Evolutionary conservation across 805 yeast species (phyloP), one percentile per base, ranked within the genome.

Genomic region (Priceomyces melissophilus): DNA sequence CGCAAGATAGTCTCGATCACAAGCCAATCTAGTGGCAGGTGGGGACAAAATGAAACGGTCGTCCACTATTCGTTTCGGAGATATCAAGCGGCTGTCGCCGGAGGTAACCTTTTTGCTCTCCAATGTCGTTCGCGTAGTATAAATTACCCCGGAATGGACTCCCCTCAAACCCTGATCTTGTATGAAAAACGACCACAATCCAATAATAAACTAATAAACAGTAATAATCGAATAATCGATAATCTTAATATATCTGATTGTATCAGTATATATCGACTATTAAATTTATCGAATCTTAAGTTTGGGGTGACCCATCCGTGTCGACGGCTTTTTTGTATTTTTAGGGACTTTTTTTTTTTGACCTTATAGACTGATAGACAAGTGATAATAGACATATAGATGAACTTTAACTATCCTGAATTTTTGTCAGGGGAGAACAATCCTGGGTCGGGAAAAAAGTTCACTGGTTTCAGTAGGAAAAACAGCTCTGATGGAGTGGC

Each of bases 351-450:
- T 29, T 29, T 29, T 29, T 29, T 12, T 29, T 29, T 29, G 32
- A 14, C 32, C 35, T 39, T 27, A 39, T 28, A 33, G 37, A 34
- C 37, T 16, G 26, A 27, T 27, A 26, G 38, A 30, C 23, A 9
- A 14, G n/a, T n/a, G 20, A 40, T 25, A 17, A 17, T 35, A 36
- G 36, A 37, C 20, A 30, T 30, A 36, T 20, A 20, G 30, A 61
- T 61, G 66, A 57, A 52, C 48, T 55, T 64, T 45, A 58, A 62
- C 37, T 63, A 64, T 50, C 69, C 70, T 34, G 67, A 65, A 38
- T 63, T 66, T 46, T 54, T 65, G 25, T 20, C 25, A 45, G 41
- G 45, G 14, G 34, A 35, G 13, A 29, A 33, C 12, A 31, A 13
- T 29, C 30, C 14, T 12, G 12, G 38, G 8, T 10, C 16, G 9